Conservation (phyloP, 257 asterid genomes). For the Solanum dulcamara region DNA sequence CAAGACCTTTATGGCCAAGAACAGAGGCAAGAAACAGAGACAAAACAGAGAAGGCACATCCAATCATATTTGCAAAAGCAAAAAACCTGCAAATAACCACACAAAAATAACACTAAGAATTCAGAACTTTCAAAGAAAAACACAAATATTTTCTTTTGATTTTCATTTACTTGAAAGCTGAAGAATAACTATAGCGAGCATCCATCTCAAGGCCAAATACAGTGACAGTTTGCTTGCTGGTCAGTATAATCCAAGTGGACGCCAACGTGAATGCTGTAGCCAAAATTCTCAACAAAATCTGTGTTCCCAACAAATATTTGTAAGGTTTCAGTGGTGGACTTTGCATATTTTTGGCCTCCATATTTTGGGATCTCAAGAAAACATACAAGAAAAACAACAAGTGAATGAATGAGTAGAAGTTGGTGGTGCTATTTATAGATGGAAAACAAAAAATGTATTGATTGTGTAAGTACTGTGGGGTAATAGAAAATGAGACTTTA, state of each 20-base stretch:
- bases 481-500: not conserved
- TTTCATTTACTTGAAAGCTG: constrained; percentile 38
- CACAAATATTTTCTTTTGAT: not conserved
- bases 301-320: constrained; percentile 16
- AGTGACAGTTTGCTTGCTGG: constrained; percentile 32
- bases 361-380: not conserved
- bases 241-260: constrained; percentile 39
- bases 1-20: constrained; percentile 12
- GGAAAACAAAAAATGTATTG: not conserved
- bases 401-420: not conserved
- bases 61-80: constrained; percentile 42
- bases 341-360: constrained; percentile 13
- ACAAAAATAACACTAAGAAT: not conserved
- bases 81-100: constrained; percentile 33
- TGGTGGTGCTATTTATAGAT: not conserved
- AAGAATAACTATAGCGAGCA: constrained; percentile 48
- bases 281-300: constrained; percentile 28
- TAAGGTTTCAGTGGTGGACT: constrained; percentile 8
- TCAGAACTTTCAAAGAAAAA: not conserved
- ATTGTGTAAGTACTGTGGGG: not conserved
- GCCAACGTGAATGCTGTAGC: constrained; percentile 30
- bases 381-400: not conserved
- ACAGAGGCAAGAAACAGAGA: constrained; percentile 18
- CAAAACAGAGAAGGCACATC: constrained; percentile 25
- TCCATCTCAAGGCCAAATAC: constrained; percentile 32